phyloP scores from a whole-genome alignment of 2,329 filamentous ascomycete genomes.

The Leptodontidium sp. region DNA sequence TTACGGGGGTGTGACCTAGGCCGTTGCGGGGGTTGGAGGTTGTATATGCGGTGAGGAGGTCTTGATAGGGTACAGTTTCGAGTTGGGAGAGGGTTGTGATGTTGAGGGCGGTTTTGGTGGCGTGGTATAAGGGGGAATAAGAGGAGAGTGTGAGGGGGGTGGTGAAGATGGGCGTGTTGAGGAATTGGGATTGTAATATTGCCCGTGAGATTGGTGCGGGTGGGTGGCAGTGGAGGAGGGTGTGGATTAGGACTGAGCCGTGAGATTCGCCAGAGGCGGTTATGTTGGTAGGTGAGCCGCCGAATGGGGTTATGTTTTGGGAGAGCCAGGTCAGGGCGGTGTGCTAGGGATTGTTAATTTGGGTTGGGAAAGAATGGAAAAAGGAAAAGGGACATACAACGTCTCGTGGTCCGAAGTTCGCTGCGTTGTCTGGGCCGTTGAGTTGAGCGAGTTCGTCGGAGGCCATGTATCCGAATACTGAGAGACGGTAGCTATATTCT shows the following conservation, averaged over 20 bases:
- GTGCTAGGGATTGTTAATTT: conserved; percentile 49
- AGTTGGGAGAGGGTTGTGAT: conserved; percentile 21
- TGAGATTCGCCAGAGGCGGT: conserved; percentile 67
- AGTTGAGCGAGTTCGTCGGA: conserved; percentile 20
- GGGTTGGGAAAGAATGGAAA: no score
- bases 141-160: conserved; percentile 9
- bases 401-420: conserved; percentile 19
- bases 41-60: conserved; percentile 22
- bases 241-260: conserved; percentile 46
- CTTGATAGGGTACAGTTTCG: not conserved
- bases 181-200: conserved; percentile 30
- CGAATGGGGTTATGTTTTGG: conserved; percentile 63
- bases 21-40: conserved; percentile 16
- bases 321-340: conserved; percentile 64
- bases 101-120: conserved; percentile 17
- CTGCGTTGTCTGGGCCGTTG: conserved; percentile 15
- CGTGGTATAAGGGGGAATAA: conserved; percentile 5
- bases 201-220: conserved; percentile 14
- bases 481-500: conserved; percentile 26
- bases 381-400: conserved; percentile 6
- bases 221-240: conserved; percentile 23
- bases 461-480: conserved; percentile 23
- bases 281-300: conserved; percentile 62
- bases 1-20: conserved; percentile 3
- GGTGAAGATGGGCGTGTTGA: conserved; percentile 17